Evolutionary conservation across 2,329 filamentous ascomycete genomes (phyloP).

Genomic region (Calonectria ilicicola): DNA sequence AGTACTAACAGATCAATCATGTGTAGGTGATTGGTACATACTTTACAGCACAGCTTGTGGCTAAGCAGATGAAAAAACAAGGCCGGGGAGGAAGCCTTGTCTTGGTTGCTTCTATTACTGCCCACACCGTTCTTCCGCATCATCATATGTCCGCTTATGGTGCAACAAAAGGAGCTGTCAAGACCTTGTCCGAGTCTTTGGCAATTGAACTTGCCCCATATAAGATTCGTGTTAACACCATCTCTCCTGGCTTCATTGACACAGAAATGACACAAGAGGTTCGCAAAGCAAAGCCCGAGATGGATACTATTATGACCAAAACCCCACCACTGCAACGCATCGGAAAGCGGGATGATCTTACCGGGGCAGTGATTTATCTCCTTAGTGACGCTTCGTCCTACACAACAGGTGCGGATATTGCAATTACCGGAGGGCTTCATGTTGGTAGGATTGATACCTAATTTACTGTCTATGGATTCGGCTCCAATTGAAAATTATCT

Average conservation of each 20-base stretch:
- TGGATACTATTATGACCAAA: conserved; percentile 48
- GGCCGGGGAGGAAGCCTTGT: conserved; percentile 51
- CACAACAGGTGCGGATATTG: conserved; percentile 56
- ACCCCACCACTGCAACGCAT: conserved; percentile 51
- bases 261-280: conserved; percentile 48
- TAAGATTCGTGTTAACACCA: conserved; percentile 50
- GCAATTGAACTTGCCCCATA: conserved; percentile 50
- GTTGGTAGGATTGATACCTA: conserved; percentile 36
- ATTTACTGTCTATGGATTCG: not conserved
- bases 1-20: not conserved
- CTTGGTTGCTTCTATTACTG: conserved; percentile 19
- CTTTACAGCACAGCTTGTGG: conserved; percentile 52
- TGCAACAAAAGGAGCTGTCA: conserved; percentile 53
- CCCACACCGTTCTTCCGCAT: conserved; percentile 17
- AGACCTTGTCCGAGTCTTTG: conserved; percentile 50
- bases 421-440: conserved; percentile 56
- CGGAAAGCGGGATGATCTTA: conserved; percentile 55
- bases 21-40: conserved; percentile 53
- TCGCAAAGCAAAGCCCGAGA: conserved; percentile 41
- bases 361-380: conserved; percentile 53
- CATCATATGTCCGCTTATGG: conserved; percentile 50
- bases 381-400: conserved; percentile 54
- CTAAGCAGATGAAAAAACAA: conserved; percentile 52
- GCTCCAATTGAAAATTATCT: not conserved
- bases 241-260: conserved; percentile 51